phyloP scores from a whole-genome alignment of 106 monocot species.

The Allium cepa region DNA sequence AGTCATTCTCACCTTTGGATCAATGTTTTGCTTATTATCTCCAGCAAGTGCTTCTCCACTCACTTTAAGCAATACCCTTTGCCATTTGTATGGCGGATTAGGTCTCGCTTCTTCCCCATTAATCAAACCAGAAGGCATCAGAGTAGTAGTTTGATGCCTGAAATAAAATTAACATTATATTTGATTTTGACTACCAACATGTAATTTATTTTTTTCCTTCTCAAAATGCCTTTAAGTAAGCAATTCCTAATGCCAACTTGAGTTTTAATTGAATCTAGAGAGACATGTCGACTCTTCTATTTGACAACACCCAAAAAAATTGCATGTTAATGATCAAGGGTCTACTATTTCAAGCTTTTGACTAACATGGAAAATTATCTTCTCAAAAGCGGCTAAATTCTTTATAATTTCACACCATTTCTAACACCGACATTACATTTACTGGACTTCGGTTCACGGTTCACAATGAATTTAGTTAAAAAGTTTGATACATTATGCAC shows the following conservation, averaged over 20 bases:
- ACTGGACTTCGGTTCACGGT: too few relatives aligned
- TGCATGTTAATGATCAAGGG: too few relatives aligned
- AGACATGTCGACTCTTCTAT: too few relatives aligned
- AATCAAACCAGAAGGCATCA: constrained; percentile 23
- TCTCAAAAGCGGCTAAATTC: too few relatives aligned
- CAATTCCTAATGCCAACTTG: neutral
- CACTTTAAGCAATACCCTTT: constrained; percentile 88
- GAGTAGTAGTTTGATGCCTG: constrained; percentile 9
- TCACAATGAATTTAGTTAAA: too few relatives aligned
- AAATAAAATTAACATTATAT: too few relatives aligned
- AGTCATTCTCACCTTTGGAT: constrained; percentile 59
- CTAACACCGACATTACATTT: too few relatives aligned
- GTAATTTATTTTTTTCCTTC: neutral
- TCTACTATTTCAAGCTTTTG: too few relatives aligned
- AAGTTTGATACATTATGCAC: too few relatives aligned
- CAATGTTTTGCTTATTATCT: constrained; percentile 75
- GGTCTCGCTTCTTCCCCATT: constrained; percentile 25
- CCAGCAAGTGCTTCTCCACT: constrained; percentile 98
- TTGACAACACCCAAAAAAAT: too few relatives aligned
- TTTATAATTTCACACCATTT: too few relatives aligned
- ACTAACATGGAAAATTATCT: too few relatives aligned
- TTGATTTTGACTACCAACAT: neutral
- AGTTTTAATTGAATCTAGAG: neutral
- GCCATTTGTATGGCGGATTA: constrained; percentile 55
- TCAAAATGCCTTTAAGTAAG: neutral